Base-by-base conservation (phyloP, 352 stramenopile genomes). In the Phytophthora meadii region DNA sequence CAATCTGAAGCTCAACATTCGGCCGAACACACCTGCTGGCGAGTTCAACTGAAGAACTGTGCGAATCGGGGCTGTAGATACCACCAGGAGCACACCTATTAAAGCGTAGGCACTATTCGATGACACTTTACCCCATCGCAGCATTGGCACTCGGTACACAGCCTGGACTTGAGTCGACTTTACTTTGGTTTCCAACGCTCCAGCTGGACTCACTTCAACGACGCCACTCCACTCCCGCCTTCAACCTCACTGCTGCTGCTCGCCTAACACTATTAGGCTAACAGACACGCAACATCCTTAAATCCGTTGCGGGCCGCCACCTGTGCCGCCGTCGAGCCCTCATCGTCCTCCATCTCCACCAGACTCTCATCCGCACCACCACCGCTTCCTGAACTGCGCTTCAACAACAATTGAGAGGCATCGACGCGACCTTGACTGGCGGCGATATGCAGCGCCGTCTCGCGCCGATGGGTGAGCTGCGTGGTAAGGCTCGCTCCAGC, bases 391-490 rank as follows among this genome's bases (percentile, higher is more conserved):
- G n/a, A n/a, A 3, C 49, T 54, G 14, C 46, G 68, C 41, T 67
- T 65, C 24, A 73, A 11, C 37, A 84, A 22, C 47, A 79, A 56
- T 14, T 32, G 56, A 61, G 22, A 55, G 1, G 40, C 66, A 17
- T 72, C 70, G 4, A 55, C 40, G n/a, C 51, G 58, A 4, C 73
- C 74, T 22, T 47, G 61, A 50, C 70, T 64, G 15, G 73, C 70
- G 1, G 76, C 73, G 25, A 84, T 27, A 32, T 84, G 76, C 36
- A 84, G 51, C 32, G 71, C 67, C 30, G 65, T 82, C 62, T 82
- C 70, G 17, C 56, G 24, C 40, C 46, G 55, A 10, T 45, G 58
- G 14, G 70, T 81, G 17, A 74, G 44, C 45, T 76, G 60, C 25
- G 46, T 57, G 12, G 44, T 48, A 10, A 62, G 10, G 12, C 44